These are phyloP conservation scores for Spongospora subterranea DNA, from an alignment of 208 protist genomes.

Conservation along the genomic window DNA sequence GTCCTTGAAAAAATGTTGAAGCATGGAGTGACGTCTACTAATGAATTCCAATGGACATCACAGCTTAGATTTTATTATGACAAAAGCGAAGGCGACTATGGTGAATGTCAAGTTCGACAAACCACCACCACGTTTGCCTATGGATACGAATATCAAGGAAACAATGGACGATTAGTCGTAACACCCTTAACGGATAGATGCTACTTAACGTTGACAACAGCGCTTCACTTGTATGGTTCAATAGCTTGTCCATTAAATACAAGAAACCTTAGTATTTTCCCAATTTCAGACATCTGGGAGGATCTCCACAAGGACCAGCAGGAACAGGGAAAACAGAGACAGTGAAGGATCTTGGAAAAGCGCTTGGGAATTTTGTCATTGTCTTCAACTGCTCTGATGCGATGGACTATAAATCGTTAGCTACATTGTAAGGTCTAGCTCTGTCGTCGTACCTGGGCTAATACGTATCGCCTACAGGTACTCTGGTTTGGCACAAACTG, in stretches of 20 bases:
- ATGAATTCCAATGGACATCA: slow-evolving; percentile 92
- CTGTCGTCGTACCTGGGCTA: background rate
- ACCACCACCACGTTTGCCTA: slow-evolving; percentile 88
- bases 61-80: slow-evolving; percentile 95
- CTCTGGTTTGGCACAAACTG: slow-evolving; percentile 92
- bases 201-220: slow-evolving; percentile 96
- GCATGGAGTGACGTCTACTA: slow-evolving; percentile 80
- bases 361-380: slow-evolving; percentile 93
- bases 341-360: slow-evolving; percentile 96
- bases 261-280: background rate
- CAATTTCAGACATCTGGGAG: slow-evolving; percentile 61
- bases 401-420: slow-evolving; percentile 93
- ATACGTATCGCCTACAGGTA: background rate
- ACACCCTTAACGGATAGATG: slow-evolving; percentile 95
- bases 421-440: slow-evolving; percentile 78
- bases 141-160: slow-evolving; percentile 97
- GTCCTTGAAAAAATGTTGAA: slow-evolving; percentile 91
- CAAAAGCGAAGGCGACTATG: slow-evolving; percentile 73
- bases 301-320: slow-evolving; percentile 88
- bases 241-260: background rate
- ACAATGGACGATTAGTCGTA: slow-evolving; percentile 94
- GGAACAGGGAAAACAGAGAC: slow-evolving; percentile 99
- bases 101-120: slow-evolving; percentile 88
- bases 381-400: slow-evolving; percentile 98
- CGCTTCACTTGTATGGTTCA: slow-evolving; percentile 84